Evolutionary conservation across 768 basidiomycete species (phyloP).

Genomic region (Crassisporium funariophilum): DNA sequence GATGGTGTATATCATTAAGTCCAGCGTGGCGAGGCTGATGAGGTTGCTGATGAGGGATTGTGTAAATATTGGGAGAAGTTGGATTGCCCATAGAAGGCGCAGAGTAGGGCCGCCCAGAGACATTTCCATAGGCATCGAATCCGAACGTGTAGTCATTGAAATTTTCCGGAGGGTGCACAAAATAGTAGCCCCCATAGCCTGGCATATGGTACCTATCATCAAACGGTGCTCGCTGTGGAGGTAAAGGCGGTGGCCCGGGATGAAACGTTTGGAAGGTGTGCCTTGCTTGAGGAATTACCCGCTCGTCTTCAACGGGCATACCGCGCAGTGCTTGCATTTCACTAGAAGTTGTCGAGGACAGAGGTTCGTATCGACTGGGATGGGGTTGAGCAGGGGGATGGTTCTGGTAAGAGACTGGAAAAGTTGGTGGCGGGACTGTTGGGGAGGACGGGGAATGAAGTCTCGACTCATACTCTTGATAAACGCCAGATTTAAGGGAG

Average conservation of each 20-base stretch:
- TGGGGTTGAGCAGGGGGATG: background rate
- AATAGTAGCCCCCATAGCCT: slow-evolving; percentile 65
- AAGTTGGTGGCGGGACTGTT: background rate
- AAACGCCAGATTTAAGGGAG: background rate
- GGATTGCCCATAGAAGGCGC: slow-evolving; percentile 30
- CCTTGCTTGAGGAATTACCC: slow-evolving; percentile 13
- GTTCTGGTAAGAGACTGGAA: background rate
- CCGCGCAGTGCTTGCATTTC: slow-evolving; percentile 1
- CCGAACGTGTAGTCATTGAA: slow-evolving; percentile 60
- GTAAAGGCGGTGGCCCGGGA: slow-evolving; percentile 30
- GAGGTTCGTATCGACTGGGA: background rate
- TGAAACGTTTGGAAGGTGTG: slow-evolving; percentile 11
- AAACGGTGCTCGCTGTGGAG: slow-evolving; percentile 46
- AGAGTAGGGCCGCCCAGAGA: slow-evolving; percentile 53
- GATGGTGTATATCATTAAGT: background rate
- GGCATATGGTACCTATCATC: slow-evolving; percentile 41
- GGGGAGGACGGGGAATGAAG: background rate
- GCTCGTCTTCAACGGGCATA: slow-evolving; percentile 30
- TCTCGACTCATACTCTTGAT: too few species aligned
- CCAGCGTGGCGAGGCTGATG: background rate
- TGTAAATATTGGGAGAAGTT: slow-evolving; percentile 27
- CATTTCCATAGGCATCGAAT: slow-evolving; percentile 43
- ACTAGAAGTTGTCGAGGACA: background rate
- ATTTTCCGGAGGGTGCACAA: slow-evolving; percentile 50
- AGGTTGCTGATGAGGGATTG: background rate